Conservation (phyloP, 805 yeast genomes). For the Saturnispora saitoi region DNA sequence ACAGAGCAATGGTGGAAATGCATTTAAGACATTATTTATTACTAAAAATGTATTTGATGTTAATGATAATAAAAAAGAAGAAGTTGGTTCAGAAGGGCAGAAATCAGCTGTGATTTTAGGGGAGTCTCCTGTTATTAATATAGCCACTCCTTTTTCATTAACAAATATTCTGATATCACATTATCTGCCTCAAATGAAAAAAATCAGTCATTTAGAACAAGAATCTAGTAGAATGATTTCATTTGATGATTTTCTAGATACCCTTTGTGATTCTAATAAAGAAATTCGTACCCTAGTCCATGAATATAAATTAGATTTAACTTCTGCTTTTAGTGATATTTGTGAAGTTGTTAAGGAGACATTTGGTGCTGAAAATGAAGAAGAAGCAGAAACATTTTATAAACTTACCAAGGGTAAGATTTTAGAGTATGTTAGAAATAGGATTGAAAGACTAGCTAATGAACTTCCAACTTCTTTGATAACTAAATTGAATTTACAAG, state of each 20-base stretch:
- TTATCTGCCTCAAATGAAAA: neutral
- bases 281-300: neutral
- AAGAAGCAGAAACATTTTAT: slow-evolving; percentile 37
- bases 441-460: slow-evolving; percentile 28
- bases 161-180: neutral
- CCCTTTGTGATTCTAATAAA: slow-evolving; percentile 11
- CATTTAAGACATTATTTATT: neutral
- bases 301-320: neutral
- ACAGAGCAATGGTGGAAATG: slow-evolving; percentile 5
- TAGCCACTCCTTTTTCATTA: neutral
- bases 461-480: slow-evolving; percentile 31
- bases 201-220: neutral
- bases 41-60: too few relatives aligned
- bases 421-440: slow-evolving; percentile 30
- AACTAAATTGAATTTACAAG: slow-evolving; percentile 6
- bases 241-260: slow-evolving; percentile 35
- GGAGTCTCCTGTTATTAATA: neutral
- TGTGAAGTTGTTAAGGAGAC: slow-evolving; percentile 35
- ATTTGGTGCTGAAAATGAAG: slow-evolving; percentile 27
- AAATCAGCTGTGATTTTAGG: neutral
- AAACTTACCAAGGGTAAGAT: slow-evolving; percentile 36
- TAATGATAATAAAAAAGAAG: too few relatives aligned
- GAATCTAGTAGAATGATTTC: slow-evolving; percentile 27
- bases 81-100: neutral
- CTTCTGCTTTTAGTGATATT: slow-evolving; percentile 16